A percentile compares a stretch with the other conserved stretches of the same genome.
phyloP scores from a whole-genome alignment of 306 rosid genomes.

The Cicer chorassanicum region DNA sequence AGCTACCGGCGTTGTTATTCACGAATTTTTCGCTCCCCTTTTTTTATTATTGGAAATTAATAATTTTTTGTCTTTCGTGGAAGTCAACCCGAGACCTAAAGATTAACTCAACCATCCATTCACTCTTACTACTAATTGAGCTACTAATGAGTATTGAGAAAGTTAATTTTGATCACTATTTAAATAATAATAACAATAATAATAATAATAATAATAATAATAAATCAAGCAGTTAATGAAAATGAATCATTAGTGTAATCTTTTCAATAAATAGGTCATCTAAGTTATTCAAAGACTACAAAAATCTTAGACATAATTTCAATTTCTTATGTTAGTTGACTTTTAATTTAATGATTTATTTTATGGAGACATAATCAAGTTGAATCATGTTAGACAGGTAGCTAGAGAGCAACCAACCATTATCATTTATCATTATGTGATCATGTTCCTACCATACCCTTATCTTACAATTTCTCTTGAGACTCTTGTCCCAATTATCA shows the following conservation, averaged over 20 bases:
- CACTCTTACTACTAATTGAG: too few species aligned
- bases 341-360: slow-evolving; percentile 48
- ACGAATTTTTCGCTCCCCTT: too few species aligned
- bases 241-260: not conserved
- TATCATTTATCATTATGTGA: slow-evolving; percentile 42
- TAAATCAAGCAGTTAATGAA: not conserved
- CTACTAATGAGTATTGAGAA: too few species aligned
- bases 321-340: slow-evolving; percentile 54
- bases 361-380: slow-evolving; percentile 57
- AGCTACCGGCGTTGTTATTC: too few species aligned
- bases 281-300: slow-evolving; percentile 21
- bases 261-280: not conserved
- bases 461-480: slow-evolving; percentile 38
- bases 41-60: too few species aligned
- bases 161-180: too few species aligned
- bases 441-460: slow-evolving; percentile 47
- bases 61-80: too few species aligned
- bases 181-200: too few species aligned
- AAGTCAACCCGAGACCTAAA: too few species aligned
- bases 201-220: not conserved
- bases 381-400: slow-evolving; percentile 66
- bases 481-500: slow-evolving; percentile 43
- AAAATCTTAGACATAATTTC: slow-evolving; percentile 42
- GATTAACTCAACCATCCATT: too few species aligned
- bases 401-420: slow-evolving; percentile 55